A percentile compares a stretch with the other conserved stretches of the same genome.
Conservation (phyloP, 164 flowering plant genomes). For the Nymphaea colorata region DNA sequence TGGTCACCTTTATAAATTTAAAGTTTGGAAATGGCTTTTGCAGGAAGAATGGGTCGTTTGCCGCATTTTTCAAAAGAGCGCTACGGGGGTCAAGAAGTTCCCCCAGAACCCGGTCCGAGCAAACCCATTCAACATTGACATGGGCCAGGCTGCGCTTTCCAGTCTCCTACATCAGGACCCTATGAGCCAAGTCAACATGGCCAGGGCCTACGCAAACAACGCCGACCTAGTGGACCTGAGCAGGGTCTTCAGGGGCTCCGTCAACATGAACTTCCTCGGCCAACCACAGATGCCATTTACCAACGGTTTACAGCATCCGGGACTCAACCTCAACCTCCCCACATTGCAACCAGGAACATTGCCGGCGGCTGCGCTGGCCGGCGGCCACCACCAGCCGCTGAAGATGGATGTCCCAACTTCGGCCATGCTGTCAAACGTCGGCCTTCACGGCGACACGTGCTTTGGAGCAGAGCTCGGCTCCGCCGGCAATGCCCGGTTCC, state of each 20-base stretch:
- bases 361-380: constrained; percentile 7
- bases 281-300: constrained; percentile 39
- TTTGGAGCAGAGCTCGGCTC: neutral
- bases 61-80: constrained; percentile 80
- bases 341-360: constrained; percentile 16
- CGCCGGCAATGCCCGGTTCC: constrained; percentile 13
- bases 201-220: constrained; percentile 34
- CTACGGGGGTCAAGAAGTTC: constrained; percentile 46
- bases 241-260: constrained; percentile 32
- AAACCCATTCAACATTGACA: constrained; percentile 40
- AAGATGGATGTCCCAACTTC: constrained; percentile 13
- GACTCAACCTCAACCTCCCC: constrained; percentile 62
- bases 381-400: constrained; percentile 17
- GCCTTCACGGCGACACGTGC: neutral
- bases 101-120: constrained; percentile 32
- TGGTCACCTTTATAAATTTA: too few species aligned
- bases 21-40: neutral
- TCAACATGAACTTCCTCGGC: constrained; percentile 15
- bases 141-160: constrained; percentile 14
- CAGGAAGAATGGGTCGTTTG: constrained; percentile 99
- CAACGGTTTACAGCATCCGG: constrained; percentile 58
- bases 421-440: constrained; percentile 14
- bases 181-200: constrained; percentile 21
- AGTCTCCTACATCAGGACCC: constrained; percentile 30
- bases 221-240: constrained; percentile 48